phyloP scores from a whole-genome alignment of 441 rosid genomes.

The Pelargonium myrrhifolium region DNA sequence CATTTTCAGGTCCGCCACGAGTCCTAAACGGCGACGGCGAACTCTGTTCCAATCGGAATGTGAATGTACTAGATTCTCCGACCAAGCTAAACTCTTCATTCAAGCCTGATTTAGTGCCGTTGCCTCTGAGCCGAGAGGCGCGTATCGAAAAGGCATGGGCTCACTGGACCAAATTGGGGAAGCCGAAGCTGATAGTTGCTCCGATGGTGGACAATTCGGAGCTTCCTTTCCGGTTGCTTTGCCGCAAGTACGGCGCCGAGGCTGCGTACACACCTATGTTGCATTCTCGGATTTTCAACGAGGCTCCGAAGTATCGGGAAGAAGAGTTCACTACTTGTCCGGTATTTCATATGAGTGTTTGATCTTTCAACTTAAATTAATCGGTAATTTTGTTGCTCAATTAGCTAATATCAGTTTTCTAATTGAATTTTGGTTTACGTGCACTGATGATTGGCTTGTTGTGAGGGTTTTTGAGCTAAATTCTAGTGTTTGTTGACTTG shows the following conservation, averaged over 20 bases:
- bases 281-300: constrained; percentile 68
- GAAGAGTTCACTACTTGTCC: constrained; percentile 76
- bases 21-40: background rate
- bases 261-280: constrained; percentile 92
- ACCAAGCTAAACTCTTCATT: background rate
- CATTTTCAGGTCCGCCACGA: background rate
- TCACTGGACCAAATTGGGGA: constrained; percentile 64
- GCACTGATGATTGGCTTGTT: background rate
- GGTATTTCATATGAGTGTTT: constrained; percentile 27
- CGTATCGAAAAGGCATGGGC: constrained; percentile 69
- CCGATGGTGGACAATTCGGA: constrained; percentile 96
- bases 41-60: background rate
- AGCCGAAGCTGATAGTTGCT: constrained; percentile 74
- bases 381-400: too few relatives aligned
- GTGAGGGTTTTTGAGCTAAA: background rate
- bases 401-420: background rate
- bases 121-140: constrained; percentile 26
- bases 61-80: background rate
- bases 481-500: background rate
- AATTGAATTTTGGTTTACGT: background rate
- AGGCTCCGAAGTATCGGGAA: constrained; percentile 62
- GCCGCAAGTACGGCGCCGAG: constrained; percentile 79
- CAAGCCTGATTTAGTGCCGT: too few relatives aligned
- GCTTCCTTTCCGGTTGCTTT: constrained; percentile 88
- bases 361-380: background rate